These are phyloP conservation scores for Pelargonium citronellum DNA, from an alignment of 441 rosid species.

Conservation along the genomic window DNA sequence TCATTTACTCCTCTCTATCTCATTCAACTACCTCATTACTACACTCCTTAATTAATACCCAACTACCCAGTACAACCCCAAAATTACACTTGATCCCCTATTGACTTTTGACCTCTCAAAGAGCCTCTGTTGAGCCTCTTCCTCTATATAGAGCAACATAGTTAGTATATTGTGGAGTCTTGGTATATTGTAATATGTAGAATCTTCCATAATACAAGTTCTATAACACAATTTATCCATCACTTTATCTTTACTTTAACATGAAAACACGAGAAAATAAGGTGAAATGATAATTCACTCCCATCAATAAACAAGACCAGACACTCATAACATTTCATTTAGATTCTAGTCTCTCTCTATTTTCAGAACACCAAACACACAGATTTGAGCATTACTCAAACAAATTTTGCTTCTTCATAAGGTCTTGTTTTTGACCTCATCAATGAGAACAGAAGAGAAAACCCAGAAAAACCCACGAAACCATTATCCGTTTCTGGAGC, in stretches of 20 bases:
- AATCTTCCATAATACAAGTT: background rate
- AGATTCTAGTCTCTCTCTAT: no score
- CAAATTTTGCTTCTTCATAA: background rate
- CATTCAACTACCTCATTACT: no score
- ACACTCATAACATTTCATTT: no score
- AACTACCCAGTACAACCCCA: no score
- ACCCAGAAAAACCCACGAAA: slow-evolving; percentile 1
- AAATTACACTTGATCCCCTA: no score
- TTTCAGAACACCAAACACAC: background rate
- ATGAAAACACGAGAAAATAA: background rate
- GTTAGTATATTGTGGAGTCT: no score
- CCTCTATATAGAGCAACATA: no score
- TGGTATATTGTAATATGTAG: background rate
- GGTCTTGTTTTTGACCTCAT: no score
- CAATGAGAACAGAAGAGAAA: background rate
- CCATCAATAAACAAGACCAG: background rate
- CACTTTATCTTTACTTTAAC: background rate
- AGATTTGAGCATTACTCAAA: background rate
- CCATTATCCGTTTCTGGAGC: background rate
- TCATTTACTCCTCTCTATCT: no score
- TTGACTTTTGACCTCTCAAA: no score
- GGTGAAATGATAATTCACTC: background rate
- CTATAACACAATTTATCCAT: background rate
- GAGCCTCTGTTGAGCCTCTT: no score
- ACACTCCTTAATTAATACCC: no score